Evolutionary conservation across 495 filamentous ascomycete genomes (phyloP).

Genomic region (Lepidopterella palustris): DNA sequence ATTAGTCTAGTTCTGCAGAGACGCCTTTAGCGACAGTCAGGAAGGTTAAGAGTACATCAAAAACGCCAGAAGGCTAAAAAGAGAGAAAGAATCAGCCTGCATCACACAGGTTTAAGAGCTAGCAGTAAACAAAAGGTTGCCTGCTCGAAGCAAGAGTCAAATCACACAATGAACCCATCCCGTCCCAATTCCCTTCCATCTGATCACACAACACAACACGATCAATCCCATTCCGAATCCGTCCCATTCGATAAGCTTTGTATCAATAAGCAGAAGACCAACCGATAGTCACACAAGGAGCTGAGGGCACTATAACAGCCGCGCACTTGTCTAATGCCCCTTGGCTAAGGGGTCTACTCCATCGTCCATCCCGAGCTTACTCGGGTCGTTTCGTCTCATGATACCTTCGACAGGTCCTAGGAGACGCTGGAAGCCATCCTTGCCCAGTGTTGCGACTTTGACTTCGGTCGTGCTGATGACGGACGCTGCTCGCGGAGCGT

Average conservation of each 20-base stretch:
- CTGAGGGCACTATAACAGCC: neutral
- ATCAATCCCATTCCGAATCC: neutral
- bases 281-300: neutral
- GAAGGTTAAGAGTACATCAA: neutral
- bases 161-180: neutral
- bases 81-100: neutral
- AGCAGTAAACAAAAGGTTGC: neutral
- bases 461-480: conserved; percentile 74
- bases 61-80: neutral
- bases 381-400: conserved; percentile 73
- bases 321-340: conserved; percentile 4
- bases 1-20: neutral
- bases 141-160: neutral
- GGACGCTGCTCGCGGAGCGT: conserved; percentile 88
- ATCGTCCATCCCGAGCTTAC: conserved; percentile 26
- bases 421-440: conserved; percentile 89
- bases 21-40: neutral
- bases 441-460: conserved; percentile 90
- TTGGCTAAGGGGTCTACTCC: conserved; percentile 29
- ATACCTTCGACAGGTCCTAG: conserved; percentile 90
- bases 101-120: neutral
- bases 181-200: neutral
- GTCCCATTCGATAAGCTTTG: neutral
- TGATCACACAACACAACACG: neutral
- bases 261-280: neutral